phyloP scores from a whole-genome alignment of 306 rosid genomes.

The Citrullus colocynthis region DNA sequence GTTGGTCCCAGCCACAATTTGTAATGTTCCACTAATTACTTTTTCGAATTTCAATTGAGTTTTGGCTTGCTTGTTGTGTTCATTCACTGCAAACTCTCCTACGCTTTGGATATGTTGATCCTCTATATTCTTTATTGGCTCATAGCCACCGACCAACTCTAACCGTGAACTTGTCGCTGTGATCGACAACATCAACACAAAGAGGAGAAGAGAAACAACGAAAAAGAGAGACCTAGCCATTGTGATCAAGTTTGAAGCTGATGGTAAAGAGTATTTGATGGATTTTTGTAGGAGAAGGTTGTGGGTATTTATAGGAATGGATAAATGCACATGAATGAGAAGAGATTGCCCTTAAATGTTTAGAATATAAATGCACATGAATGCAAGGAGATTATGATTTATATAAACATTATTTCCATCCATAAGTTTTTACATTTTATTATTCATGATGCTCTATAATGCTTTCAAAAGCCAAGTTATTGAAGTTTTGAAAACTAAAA shows the following conservation, averaged over 20 bases:
- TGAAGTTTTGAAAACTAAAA: no score
- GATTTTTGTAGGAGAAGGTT: background rate
- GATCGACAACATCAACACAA: background rate
- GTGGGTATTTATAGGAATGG: background rate
- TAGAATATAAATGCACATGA: background rate
- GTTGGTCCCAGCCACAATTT: background rate
- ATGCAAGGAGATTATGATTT: background rate
- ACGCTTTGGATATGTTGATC: background rate
- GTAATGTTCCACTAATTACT: background rate
- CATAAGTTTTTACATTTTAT: no score
- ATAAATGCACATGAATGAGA: background rate
- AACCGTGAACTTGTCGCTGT: background rate
- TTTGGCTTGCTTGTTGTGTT: background rate
- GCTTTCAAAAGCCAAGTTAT: no score
- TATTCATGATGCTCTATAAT: no score
- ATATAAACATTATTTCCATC: no score
- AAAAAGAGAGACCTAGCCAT: background rate
- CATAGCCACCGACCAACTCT: background rate
- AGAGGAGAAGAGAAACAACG: background rate
- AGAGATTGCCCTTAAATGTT: background rate
- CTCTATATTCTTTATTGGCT: background rate
- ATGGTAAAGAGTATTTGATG: background rate
- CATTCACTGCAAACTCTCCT: background rate
- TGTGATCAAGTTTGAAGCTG: background rate
- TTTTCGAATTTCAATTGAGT: background rate